A percentile compares a stretch with the other conserved stretches of the same genome.
These are phyloP conservation scores for Thymus mandschuricus DNA, from an alignment of 257 asterid genomes.

Conservation along the genomic window DNA sequence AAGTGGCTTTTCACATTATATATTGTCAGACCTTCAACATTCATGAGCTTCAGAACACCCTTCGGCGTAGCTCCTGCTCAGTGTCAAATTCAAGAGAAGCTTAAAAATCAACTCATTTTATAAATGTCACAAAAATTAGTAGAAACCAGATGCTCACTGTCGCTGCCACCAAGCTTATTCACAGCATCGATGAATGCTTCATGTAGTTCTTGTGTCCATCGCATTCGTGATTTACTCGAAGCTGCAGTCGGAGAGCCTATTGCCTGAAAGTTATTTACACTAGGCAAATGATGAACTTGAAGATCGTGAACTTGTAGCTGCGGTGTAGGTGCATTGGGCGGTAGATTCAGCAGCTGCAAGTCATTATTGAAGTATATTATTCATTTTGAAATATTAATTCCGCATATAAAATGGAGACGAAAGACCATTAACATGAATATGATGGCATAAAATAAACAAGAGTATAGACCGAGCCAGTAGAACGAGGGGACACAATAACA, in stretches of 20 bases:
- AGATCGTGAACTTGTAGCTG: constrained; percentile 45
- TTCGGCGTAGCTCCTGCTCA: constrained; percentile 77
- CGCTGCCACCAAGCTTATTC: constrained; percentile 88
- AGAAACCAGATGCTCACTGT: constrained; percentile 52
- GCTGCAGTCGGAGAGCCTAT: constrained; percentile 50
- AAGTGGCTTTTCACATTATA: constrained; percentile 92
- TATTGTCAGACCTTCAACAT: constrained; percentile 70
- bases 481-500: too few relatives aligned
- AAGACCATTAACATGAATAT: background rate
- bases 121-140: background rate
- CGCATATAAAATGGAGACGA: background rate
- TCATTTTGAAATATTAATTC: constrained; percentile 1
- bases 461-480: background rate
- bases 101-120: background rate
- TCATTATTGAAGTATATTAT: constrained; percentile 13
- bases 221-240: constrained; percentile 73
- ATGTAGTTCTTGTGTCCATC: constrained; percentile 98
- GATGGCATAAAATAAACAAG: background rate
- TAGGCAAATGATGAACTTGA: constrained; percentile 25
- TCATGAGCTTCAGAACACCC: constrained; percentile 84
- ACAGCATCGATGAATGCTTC: constrained; percentile 86
- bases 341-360: constrained; percentile 50
- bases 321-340: constrained; percentile 37
- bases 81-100: constrained; percentile 12
- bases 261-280: constrained; percentile 37